Percentiles rank a stretch among this genome's conserved stretches.
Conservation (phyloP, 495 filamentous ascomycete genomes). For the Penicillium coffeae region DNA sequence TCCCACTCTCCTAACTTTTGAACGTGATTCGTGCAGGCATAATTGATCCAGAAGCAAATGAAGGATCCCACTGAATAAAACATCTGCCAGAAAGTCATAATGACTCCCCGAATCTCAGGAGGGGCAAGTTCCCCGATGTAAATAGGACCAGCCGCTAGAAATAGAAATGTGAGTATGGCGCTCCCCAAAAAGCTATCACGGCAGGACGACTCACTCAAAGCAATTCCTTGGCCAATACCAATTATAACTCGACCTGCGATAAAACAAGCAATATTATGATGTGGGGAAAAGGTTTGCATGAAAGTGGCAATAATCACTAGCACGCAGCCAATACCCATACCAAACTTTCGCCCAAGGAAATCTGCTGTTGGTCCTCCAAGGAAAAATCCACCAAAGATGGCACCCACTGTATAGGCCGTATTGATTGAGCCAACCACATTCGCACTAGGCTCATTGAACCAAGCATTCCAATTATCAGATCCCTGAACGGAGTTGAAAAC, state of each 20-base stretch:
- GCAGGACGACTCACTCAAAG: conserved; percentile 54
- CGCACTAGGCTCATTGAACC: conserved; percentile 50
- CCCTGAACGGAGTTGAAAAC: conserved; percentile 63
- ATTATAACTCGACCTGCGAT: conserved; percentile 59
- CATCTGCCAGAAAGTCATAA: conserved; percentile 68
- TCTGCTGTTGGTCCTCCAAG: conserved; percentile 55
- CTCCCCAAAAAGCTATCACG: no score
- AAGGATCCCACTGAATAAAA: conserved; percentile 62
- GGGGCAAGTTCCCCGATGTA: conserved; percentile 61
- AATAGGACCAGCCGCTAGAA: conserved; percentile 54
- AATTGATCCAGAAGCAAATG: conserved; percentile 61
- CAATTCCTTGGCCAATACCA: conserved; percentile 62
- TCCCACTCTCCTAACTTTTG: conserved; percentile 56
- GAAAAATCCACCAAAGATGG: conserved; percentile 60
- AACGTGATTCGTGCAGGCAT: conserved; percentile 48
- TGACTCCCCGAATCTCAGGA: conserved; percentile 55
- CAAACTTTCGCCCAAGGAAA: conserved; percentile 53
- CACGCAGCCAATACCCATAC: conserved; percentile 55
- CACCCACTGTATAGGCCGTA: conserved; percentile 61
- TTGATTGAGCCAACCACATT: conserved; percentile 55
- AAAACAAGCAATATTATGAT: conserved; percentile 54
- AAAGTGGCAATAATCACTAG: conserved; percentile 59
- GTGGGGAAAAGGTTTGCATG: conserved; percentile 57
- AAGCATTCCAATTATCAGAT: conserved; percentile 55
- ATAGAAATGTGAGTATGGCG: no score